Evolutionary conservation across 1,284 basidiomycete genomes (phyloP).

Genomic region (Fistulinella cinereoalba): DNA sequence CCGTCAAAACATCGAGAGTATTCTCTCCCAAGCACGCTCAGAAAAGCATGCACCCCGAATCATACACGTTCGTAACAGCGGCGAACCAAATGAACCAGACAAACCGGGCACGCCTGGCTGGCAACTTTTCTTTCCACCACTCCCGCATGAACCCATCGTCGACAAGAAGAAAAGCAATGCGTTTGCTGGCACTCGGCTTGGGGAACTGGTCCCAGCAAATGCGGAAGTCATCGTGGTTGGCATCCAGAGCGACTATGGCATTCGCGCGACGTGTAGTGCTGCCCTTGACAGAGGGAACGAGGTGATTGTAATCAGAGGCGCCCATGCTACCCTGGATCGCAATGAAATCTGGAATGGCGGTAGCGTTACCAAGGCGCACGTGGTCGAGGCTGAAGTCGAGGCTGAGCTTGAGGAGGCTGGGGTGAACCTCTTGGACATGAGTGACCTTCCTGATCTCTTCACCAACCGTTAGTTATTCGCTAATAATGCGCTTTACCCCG

Average conservation of each 20-base stretch:
- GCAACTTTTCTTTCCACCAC: conserved; percentile 53
- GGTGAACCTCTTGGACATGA: conserved; percentile 61
- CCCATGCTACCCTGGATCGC: conserved; percentile 65
- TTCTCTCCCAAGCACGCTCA: conserved; percentile 51
- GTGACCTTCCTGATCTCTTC: conserved; percentile 56
- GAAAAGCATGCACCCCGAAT: conserved; percentile 50
- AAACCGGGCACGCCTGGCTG: conserved; percentile 52
- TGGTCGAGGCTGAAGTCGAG: conserved; percentile 42
- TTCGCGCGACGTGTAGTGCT: conserved; percentile 61
- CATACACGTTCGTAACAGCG: conserved; percentile 63
- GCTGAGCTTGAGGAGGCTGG: conserved; percentile 63
- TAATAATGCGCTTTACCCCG: too few relatives aligned
- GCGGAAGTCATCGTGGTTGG: conserved; percentile 66
- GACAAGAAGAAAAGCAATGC: conserved; percentile 72
- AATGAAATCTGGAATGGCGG: conserved; percentile 57
- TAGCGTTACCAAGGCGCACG: conserved; percentile 45
- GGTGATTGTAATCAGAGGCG: conserved; percentile 57
- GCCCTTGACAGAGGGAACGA: conserved; percentile 63
- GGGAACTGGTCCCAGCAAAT: conserved; percentile 44
- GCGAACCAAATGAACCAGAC: conserved; percentile 58
- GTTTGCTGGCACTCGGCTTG: conserved; percentile 55
- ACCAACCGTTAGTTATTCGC: conserved; percentile 38
- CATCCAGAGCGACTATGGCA: conserved; percentile 62
- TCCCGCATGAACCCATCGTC: conserved; percentile 48
- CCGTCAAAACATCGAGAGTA: conserved; percentile 45